Percentiles rank a stretch among this genome's conserved stretches.
phyloP scores from a whole-genome alignment of 2,329 filamentous ascomycete genomes.

The Sarocladium strictum region DNA sequence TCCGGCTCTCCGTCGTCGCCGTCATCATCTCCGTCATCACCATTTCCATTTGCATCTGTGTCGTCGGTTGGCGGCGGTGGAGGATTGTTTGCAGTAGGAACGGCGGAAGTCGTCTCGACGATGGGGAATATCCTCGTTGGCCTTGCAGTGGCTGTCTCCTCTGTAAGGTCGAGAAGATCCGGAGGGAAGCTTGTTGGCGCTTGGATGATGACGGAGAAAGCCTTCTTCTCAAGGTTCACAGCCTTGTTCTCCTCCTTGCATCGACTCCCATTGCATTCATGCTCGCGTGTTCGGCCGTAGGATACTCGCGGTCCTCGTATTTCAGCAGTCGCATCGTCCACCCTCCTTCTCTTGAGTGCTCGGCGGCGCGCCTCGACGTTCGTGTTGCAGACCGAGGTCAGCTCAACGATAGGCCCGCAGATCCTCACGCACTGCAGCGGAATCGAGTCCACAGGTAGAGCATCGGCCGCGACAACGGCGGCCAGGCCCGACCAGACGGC shows the following conservation, averaged over 20 bases:
- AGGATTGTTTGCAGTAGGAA: background rate
- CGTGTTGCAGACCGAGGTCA: slow-evolving; percentile 29
- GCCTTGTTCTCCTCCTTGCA: background rate
- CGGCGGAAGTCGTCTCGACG: background rate
- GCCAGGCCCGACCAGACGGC: slow-evolving; percentile 24
- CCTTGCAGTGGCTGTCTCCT: background rate
- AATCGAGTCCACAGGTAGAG: slow-evolving; percentile 28
- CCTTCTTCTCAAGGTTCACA: slow-evolving; percentile 14
- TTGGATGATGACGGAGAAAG: slow-evolving; percentile 24
- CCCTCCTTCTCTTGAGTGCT: slow-evolving; percentile 20
- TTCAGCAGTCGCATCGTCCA: background rate
- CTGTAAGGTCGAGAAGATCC: slow-evolving; percentile 3
- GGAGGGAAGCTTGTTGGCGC: slow-evolving; percentile 26
- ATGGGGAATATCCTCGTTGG: background rate
- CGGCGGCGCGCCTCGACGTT: slow-evolving; percentile 15
- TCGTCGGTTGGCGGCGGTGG: background rate
- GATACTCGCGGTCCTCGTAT: background rate
- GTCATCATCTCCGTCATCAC: background rate
- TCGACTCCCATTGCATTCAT: background rate
- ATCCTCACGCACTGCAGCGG: slow-evolving; percentile 34
- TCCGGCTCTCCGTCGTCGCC: background rate
- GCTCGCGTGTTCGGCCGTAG: background rate
- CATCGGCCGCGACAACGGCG: slow-evolving; percentile 21
- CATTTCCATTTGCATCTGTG: background rate
- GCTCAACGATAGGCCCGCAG: slow-evolving; percentile 36